Evolutionary conservation across 2,329 filamentous ascomycete species (phyloP), one percentile per base, ranked within the genome.

Genomic region (Aulographum hederae): DNA sequence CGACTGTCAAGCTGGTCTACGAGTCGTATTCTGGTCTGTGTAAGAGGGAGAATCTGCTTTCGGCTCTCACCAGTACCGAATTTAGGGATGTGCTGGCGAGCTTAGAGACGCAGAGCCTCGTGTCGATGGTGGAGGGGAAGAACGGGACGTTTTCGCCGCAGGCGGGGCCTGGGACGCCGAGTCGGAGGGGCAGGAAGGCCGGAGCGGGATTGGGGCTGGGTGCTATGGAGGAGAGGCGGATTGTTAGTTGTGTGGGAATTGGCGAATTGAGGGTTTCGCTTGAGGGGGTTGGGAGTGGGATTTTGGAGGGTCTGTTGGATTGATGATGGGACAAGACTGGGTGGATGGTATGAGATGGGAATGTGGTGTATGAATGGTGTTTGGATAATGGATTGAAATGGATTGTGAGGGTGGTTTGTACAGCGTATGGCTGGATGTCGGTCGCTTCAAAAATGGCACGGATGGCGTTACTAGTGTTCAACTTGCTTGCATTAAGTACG

Each of bases 31-130:
- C 71, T 35, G 60, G 67, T 20, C 63, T 94, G 12, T 98, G 89
- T 55, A 86, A 73, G 35, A 70, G 73, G 21, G 86, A 95, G 45
- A 79, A 84, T n/a, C 64, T 91, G 6, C 66, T 98, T 2, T 84
- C 93, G 42, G 80, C 86, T 1, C 67, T 98, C 2, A 89, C 82
- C 2, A 78, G 71, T 45, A 89, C 82, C 4, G 89, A 98, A 52
- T 98, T 98, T 53, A 73, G 84, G 35, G 89, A 98, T 53, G 85
- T 98, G 4, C 65, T 94, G 14, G 74, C 78, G 21, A 91, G 81
- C 43, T 56, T 98, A 32, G 89, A 98, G 58, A 89, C 85, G 0
- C 58, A 93, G 29, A 85, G 81, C 2, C 60, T 95, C 15, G 65
- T 94, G 4, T 64, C 76, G 50, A 53, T 75, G 56, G 46, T 79